Evolutionary conservation across 441 rosid genomes (phyloP), one percentile per base, ranked within the genome.

Genomic region (Omphalea diandra): DNA sequence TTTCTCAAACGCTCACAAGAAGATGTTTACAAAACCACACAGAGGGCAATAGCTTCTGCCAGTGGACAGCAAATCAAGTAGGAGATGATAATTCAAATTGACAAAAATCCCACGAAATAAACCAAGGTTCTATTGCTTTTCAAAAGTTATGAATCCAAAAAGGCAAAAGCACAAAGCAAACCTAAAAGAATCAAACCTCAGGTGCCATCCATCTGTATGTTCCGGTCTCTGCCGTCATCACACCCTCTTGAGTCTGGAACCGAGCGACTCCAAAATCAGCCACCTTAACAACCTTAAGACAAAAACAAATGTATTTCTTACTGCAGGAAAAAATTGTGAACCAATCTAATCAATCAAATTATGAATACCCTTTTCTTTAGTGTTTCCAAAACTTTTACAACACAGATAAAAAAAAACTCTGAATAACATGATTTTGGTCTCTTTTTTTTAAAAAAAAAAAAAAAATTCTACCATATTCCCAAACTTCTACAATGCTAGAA

Each of bases 191-290:
- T 56, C 82, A 70, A 53, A 90, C 91, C 91, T 90, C 96, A 54
- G 96, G 96, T 58, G 96, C 96, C 96, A 90, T 88, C 96, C 93
- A 90, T 80, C 93, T 84, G 76, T 90, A 90, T 14, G 96, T 90
- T 63, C 91, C 96, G 26, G 93, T 88, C 81, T 90, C 93, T 14
- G 90, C 96, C 18, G 96, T 90, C 91, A 90, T 88, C 65, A 85
- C 86, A 70, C 96, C 96, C 59, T 80, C 87, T 76, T 84, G 76
- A 73, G 72, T 83, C 80, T 80, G 90, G 77, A 88, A 85, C 77
- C 96, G 91, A 46, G 96, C 93, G 50, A 88, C 86, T 53, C 96
- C 96, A 79, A 90, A 90, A 77, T 90, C 93, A 55, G 91, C 91
- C 66, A 90, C 93, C 83, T 86, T 88, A 49, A 88, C 87, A 79